phyloP scores from a whole-genome alignment of 2,329 filamentous ascomycete species.

The Didymella sp. region DNA sequence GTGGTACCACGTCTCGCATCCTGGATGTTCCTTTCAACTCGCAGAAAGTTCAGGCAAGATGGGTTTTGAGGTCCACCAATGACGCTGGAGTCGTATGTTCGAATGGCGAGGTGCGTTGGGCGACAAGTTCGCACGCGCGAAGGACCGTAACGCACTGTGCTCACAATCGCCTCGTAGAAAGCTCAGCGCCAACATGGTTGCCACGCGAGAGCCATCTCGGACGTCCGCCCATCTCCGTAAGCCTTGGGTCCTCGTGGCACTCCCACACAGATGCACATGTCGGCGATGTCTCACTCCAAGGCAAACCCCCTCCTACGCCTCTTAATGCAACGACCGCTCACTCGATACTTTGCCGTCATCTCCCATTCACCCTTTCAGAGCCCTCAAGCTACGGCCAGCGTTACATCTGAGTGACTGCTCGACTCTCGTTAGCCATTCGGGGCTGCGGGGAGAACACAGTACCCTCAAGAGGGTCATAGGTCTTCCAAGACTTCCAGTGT shows the following conservation, averaged over 20 bases:
- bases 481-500: too few species aligned
- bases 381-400: not conserved
- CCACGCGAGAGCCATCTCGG: not conserved
- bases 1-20: conserved; percentile 8
- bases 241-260: not conserved
- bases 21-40: conserved; percentile 10
- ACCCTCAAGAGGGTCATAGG: not conserved
- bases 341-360: not conserved
- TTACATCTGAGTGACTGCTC: not conserved
- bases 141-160: conserved; percentile 8
- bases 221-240: not conserved
- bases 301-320: not conserved
- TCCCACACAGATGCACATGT: not conserved
- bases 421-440: not conserved
- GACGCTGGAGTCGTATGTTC: not conserved
- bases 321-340: not conserved
- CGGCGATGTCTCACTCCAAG: conserved; percentile 10
- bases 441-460: not conserved
- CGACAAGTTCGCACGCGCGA: conserved; percentile 11
- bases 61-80: not conserved
- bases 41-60: not conserved
- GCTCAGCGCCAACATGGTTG: not conserved
- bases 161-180: not conserved
- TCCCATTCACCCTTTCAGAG: not conserved
- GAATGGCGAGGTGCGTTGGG: conserved; percentile 9